Percentiles rank a stretch among this genome's conserved stretches.
These are phyloP conservation scores for Cubamyces sp. DNA, from an alignment of 768 basidiomycete genomes.

Conservation along the genomic window DNA sequence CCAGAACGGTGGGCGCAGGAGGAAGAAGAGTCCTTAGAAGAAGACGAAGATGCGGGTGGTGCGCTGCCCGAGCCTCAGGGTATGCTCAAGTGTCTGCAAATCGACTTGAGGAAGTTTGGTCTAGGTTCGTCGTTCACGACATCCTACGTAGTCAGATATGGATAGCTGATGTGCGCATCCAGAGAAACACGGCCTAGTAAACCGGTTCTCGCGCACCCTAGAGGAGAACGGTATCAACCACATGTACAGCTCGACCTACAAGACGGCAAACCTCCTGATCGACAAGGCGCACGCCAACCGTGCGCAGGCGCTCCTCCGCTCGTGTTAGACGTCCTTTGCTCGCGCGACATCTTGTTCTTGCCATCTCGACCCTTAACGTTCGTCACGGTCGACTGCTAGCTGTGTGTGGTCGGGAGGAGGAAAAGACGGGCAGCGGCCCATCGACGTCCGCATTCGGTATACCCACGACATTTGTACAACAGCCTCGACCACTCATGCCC, in stretches of 20 bases:
- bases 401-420: not conserved
- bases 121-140: conserved; percentile 50
- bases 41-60: conserved; percentile 35
- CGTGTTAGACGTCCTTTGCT: conserved; percentile 45
- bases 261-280: conserved; percentile 80
- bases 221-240: conserved; percentile 78
- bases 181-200: conserved; percentile 83
- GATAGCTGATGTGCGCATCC: conserved; percentile 11
- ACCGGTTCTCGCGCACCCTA: conserved; percentile 73
- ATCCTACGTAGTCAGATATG: not conserved
- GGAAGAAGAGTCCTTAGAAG: conserved; percentile 42
- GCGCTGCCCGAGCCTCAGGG: conserved; percentile 26
- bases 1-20: conserved; percentile 26
- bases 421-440: not conserved
- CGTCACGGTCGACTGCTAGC: not conserved
- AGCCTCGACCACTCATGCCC: not conserved
- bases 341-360: not conserved
- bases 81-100: conserved; percentile 67
- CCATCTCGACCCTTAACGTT: not conserved
- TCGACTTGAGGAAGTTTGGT: conserved; percentile 74
- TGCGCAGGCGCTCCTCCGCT: conserved; percentile 59
- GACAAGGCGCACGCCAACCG: conserved; percentile 59
- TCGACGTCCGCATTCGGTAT: not conserved
- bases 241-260: conserved; percentile 85
- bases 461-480: conserved; percentile 7